These are phyloP conservation scores for Vigna mungo DNA, from an alignment of 306 rosid genomes.

Conservation along the genomic window DNA sequence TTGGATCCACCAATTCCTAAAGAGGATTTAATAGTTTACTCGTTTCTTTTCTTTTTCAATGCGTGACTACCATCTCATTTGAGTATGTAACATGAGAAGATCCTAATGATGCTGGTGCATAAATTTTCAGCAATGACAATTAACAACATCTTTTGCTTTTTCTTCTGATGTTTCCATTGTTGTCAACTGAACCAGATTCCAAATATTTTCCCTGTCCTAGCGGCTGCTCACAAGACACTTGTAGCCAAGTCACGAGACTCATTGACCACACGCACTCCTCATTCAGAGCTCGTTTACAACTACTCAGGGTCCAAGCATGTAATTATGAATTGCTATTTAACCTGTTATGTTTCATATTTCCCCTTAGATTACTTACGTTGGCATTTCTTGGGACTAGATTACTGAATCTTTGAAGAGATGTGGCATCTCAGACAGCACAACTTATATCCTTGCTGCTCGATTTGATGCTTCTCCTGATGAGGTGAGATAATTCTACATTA, in stretches of 20 bases:
- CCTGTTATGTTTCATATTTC: slow-evolving; percentile 13
- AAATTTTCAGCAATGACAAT: slow-evolving; percentile 10
- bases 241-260: slow-evolving; percentile 74
- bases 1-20: neutral
- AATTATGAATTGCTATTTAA: slow-evolving; percentile 38
- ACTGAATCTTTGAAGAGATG: slow-evolving; percentile 90
- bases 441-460: slow-evolving; percentile 79
- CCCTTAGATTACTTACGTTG: slow-evolving; percentile 40
- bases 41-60: slow-evolving; percentile 12
- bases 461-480: slow-evolving; percentile 77
- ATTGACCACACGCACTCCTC: slow-evolving; percentile 86
- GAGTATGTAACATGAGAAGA: slow-evolving; percentile 4
- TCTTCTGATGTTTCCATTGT: slow-evolving; percentile 39
- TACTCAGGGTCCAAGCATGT: slow-evolving; percentile 96
- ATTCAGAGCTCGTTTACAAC: slow-evolving; percentile 94
- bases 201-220: slow-evolving; percentile 80
- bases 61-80: neutral
- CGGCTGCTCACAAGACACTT: slow-evolving; percentile 83
- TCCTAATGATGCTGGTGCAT: slow-evolving; percentile 25
- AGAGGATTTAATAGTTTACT: slow-evolving; percentile 12
- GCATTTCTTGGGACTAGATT: slow-evolving; percentile 61
- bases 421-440: slow-evolving; percentile 76
- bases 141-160: neutral
- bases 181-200: slow-evolving; percentile 70
- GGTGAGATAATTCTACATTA: slow-evolving; percentile 53